Conservation (phyloP, 2,329 filamentous ascomycete species). For the Phialocephala sp. region DNA sequence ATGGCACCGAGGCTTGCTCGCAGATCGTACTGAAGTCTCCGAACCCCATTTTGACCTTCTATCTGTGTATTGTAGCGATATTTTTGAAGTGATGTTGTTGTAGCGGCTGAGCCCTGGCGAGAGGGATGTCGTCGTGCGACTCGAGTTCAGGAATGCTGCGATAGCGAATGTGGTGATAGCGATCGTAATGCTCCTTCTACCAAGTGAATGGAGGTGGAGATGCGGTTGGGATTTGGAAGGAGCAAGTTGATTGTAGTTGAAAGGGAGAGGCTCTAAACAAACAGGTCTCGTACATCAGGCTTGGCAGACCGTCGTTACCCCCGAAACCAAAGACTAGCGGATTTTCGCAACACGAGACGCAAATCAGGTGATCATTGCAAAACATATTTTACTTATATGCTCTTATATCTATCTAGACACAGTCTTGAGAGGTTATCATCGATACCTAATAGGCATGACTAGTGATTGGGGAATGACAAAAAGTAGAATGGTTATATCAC, state of each 20-base stretch:
- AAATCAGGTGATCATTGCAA: neutral
- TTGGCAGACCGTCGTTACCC: constrained; percentile 26
- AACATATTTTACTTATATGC: neutral
- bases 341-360: constrained; percentile 22
- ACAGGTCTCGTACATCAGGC: constrained; percentile 25
- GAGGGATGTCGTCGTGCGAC: constrained; percentile 21
- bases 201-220: constrained; percentile 13
- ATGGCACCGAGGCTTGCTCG: constrained; percentile 79
- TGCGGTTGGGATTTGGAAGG: constrained; percentile 22
- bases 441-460: too few relatives aligned
- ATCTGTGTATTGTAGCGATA: constrained; percentile 23
- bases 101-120: constrained; percentile 18
- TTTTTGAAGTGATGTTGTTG: constrained; percentile 29
- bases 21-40: constrained; percentile 91
- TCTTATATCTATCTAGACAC: neutral
- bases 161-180: constrained; percentile 33
- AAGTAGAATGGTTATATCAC: neutral
- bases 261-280: constrained; percentile 27
- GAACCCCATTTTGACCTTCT: constrained; percentile 69
- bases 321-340: constrained; percentile 30
- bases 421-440: neutral
- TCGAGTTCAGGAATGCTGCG: constrained; percentile 9
- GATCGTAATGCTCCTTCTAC: constrained; percentile 32
- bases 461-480: too few relatives aligned
- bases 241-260: constrained; percentile 16